phyloP scores from a whole-genome alignment of 805 yeast species.

The Cyberlindnera maritima region DNA sequence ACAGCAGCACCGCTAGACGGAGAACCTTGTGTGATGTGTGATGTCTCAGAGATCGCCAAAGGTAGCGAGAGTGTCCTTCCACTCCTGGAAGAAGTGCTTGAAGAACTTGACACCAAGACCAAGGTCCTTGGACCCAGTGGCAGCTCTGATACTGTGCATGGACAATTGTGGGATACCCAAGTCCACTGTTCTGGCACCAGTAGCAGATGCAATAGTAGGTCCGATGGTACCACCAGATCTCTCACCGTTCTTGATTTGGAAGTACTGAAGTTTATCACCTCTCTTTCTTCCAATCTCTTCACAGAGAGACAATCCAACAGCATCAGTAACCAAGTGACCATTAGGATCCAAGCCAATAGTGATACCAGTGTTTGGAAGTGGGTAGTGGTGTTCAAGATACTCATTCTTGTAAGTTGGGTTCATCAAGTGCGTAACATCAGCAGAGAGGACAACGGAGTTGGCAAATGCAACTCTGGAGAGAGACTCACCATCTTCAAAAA shows the following conservation, averaged over 20 bases:
- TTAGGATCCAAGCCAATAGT: conserved; percentile 72
- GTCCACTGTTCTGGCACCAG: conserved; percentile 77
- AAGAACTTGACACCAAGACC: conserved; percentile 74
- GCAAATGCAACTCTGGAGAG: conserved; percentile 50
- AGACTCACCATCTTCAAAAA: conserved; percentile 19
- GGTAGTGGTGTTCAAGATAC: conserved; percentile 76
- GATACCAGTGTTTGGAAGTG: conserved; percentile 75
- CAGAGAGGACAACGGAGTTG: conserved; percentile 75
- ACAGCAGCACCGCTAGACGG: no score
- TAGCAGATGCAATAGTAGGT: conserved; percentile 58
- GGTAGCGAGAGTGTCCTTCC: conserved; percentile 58
- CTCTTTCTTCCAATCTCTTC: conserved; percentile 67
- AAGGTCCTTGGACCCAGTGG: conserved; percentile 74
- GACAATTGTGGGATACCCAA: conserved; percentile 80
- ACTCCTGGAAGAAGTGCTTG: conserved; percentile 61
- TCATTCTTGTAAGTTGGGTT: conserved; percentile 74
- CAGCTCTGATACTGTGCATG: conserved; percentile 85
- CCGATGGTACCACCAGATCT: conserved; percentile 92
- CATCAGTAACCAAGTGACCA: conserved; percentile 82
- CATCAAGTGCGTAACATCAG: conserved; percentile 80
- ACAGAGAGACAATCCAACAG: conserved; percentile 64
- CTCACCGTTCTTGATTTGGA: conserved; percentile 83
- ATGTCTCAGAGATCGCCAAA: conserved; percentile 44
- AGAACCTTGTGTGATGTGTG: no score
- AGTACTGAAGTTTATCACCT: conserved; percentile 68